phyloP scores from a whole-genome alignment of 495 filamentous ascomycete genomes.

The Lasiosphaeria miniovina region DNA sequence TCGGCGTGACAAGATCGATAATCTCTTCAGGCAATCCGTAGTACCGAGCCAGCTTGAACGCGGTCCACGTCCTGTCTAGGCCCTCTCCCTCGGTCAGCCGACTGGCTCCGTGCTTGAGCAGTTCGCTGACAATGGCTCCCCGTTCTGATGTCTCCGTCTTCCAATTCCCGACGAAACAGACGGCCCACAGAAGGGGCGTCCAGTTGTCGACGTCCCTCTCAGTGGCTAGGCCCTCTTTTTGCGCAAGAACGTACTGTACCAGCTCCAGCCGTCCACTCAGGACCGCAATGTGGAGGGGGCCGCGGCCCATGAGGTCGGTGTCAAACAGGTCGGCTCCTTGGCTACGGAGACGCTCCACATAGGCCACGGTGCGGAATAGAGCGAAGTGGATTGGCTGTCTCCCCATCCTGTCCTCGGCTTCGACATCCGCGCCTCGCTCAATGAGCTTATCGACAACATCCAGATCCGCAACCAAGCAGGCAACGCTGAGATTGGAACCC shows the following conservation, averaged over 20 bases:
- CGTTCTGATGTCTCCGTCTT: neutral
- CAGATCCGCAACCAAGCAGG: too few relatives aligned
- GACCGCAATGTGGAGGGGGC: neutral
- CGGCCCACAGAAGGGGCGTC: slow-evolving; percentile 4
- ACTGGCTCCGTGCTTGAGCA: neutral
- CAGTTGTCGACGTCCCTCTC: neutral
- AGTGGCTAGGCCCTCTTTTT: neutral
- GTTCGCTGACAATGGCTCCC: neutral
- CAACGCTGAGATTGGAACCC: too few relatives aligned
- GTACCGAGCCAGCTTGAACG: slow-evolving; percentile 2
- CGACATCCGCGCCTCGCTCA: too few relatives aligned
- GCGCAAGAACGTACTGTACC: neutral
- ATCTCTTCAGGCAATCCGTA: slow-evolving; percentile 1
- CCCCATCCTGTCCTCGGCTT: too few relatives aligned
- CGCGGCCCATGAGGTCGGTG: too few relatives aligned
- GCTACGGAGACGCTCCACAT: too few relatives aligned
- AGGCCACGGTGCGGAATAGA: too few relatives aligned
- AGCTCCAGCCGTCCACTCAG: neutral
- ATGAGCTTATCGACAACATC: too few relatives aligned
- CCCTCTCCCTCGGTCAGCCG: neutral
- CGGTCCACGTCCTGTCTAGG: slow-evolving; percentile 5
- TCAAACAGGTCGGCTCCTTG: too few relatives aligned
- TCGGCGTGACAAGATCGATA: slow-evolving; percentile 5
- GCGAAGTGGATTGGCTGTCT: too few relatives aligned
- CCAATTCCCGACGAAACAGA: neutral